Conservation (phyloP, 2,329 filamentous ascomycete species). For the Alternaria tenuissima region DNA sequence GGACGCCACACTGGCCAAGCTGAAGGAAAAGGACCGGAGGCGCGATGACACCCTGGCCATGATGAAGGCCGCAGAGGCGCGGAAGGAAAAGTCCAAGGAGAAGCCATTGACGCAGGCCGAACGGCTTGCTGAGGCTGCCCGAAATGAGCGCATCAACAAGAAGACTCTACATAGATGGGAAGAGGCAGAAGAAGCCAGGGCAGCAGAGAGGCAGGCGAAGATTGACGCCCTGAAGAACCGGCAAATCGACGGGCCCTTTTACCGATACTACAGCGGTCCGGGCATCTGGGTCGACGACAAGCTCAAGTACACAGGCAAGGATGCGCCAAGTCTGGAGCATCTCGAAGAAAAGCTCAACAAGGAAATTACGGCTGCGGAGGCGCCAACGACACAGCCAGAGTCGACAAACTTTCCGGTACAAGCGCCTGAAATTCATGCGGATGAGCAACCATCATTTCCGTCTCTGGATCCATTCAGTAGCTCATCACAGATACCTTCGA, state of each 20-base stretch:
- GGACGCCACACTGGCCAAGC: slow-evolving; percentile 68
- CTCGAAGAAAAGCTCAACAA: slow-evolving; percentile 49
- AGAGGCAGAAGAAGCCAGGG: slow-evolving; percentile 85
- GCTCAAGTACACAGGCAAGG: slow-evolving; percentile 71
- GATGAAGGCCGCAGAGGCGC: slow-evolving; percentile 68
- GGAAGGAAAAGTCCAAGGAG: slow-evolving; percentile 76
- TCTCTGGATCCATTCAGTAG: slow-evolving; percentile 18
- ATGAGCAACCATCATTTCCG: slow-evolving; percentile 10
- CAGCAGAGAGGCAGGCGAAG: slow-evolving; percentile 82
- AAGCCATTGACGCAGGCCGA: slow-evolving; percentile 88
- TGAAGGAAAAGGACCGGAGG: slow-evolving; percentile 75
- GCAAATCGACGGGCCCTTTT: slow-evolving; percentile 85
- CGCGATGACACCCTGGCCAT: slow-evolving; percentile 73
- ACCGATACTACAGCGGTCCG: slow-evolving; percentile 93
- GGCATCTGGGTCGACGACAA: slow-evolving; percentile 81
- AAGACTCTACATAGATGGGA: slow-evolving; percentile 95
- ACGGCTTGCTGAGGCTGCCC: slow-evolving; percentile 80
- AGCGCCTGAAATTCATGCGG: not conserved
- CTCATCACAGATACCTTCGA: slow-evolving; percentile 20
- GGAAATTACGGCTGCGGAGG: slow-evolving; percentile 23
- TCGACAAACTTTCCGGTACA: slow-evolving; percentile 7
- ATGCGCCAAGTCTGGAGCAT: slow-evolving; percentile 47
- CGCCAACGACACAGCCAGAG: slow-evolving; percentile 16
- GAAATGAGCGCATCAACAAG: slow-evolving; percentile 84
- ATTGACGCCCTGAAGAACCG: slow-evolving; percentile 88